Evolutionary conservation across 2,329 filamentous ascomycete species (phyloP), one percentile per base, ranked within the genome.

Genomic region (Acarospora socialis): DNA sequence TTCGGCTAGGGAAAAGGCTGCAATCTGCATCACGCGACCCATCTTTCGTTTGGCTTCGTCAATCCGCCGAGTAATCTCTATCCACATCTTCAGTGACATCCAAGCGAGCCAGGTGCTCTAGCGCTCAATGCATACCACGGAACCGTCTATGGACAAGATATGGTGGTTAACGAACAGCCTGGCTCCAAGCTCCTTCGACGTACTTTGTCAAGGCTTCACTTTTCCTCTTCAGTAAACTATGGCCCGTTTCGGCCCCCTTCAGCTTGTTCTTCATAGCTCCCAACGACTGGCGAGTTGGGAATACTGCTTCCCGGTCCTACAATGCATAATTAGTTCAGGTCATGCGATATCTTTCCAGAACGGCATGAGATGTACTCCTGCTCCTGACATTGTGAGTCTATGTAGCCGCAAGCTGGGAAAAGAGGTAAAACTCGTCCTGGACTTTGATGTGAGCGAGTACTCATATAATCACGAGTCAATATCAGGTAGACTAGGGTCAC

Each of bases 1-100:
- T 62, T 95, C 90, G 38, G 90, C 90, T 12, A 98, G 70, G 25
- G 87, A 95, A 61, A 98, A 95, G 27, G 90, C 86, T 23, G 90
- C 90, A 51, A 98, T 92, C 58, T 95, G 87, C 90, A 98, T 98
- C 21, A 98, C 90, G 20, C 87, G 74, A 36, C 90, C 90, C 87
- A 98, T 98, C 66, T 98, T 98, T 48, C 86, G 81, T 61, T 98
- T 98, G 24, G 90, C 90, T 58, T 98, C 90, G 63, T 98, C 87
- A 59, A 98, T 98, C 51, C 90, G 80, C 55, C 77, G 75, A 30
- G 90, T 94, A 50, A 98, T 98, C 50, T 98, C 90, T 82, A 54
- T 44, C 46, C 50, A 47, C 24, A 37, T 40, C 39, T 28, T 39
- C 37, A 36, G 36, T 39, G 31, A 37, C 38, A 37, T 23, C 8